Evolutionary conservation across 176 grass and related monocot species (phyloP), one percentile per base, ranked within the genome.

Genomic region (Aegilops longissima): DNA sequence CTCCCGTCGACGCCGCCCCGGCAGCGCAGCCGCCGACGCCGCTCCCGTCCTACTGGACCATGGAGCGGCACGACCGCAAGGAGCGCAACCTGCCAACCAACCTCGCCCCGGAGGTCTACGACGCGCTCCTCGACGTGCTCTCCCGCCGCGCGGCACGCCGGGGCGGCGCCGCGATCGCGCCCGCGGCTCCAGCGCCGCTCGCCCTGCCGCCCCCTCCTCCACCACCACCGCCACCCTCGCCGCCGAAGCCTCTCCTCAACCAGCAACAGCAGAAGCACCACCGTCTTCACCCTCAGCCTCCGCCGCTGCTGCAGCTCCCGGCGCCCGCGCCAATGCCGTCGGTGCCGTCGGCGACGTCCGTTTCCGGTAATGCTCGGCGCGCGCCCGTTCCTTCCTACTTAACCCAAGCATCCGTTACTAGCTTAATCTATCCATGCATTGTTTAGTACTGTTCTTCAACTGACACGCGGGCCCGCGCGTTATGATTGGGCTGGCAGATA

Each of bases 71-170:
- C 85, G 94, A 96, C 73, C 89, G 97, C 74, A 99, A 99, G 80
- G 97, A 99, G 51, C 81, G 84, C 20, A 99, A 92, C 73, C 92
- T 99, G 52, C 97, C 97, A 14, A 99, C 97, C 17, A 99, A 99
- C 87, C 94, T 96, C 44, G 90, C 94, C 16, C 80, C 81, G 12
- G 92, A 99, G 89, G 90, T 99, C 16, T 99, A 91, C 72, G 86
- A 99, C 73, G 90, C 94, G 36, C 87, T 99, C 20, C 88, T 90
- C 69, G 90, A 99, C 84, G 97, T 99, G 36, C 90, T 99, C 40
- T 83, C 90, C 5, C 94, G 94, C 70, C 94, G 97, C 20, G 94
- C 90, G 1, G 90, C 90, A 1, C 86, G 92, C 0, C 94, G 97
- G 1, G 90, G 87, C 0, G 90, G 90, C 17, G 75, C 64, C 11